Conservation (phyloP, 257 asterid genomes). For the Nicotiana obtusifolia region DNA sequence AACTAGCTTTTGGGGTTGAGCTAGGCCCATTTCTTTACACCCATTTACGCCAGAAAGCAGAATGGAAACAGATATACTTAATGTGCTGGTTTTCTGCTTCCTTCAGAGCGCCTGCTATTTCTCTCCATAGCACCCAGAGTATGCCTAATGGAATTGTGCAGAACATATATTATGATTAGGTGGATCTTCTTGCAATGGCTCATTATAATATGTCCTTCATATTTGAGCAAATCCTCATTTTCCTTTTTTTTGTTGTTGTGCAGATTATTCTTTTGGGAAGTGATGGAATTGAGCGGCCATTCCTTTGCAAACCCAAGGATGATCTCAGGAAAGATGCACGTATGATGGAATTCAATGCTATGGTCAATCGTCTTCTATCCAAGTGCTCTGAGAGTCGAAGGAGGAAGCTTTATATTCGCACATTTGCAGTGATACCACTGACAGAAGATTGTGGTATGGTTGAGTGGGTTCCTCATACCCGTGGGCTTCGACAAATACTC, state of each 20-base stretch:
- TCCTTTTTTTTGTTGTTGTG: neutral
- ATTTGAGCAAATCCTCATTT: neutral
- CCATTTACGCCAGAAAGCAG: neutral
- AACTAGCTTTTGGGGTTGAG: too few species aligned
- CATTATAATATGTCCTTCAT: neutral
- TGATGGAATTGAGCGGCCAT: constrained; percentile 79
- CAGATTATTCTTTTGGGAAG: constrained; percentile 88
- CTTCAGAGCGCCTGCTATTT: neutral
- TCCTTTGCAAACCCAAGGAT: constrained; percentile 98
- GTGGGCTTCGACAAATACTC: constrained; percentile 89
- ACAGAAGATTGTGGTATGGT: constrained; percentile 99
- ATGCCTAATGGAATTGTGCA: neutral
- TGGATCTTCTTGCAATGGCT: constrained; percentile 7
- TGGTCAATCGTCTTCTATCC: constrained; percentile 84
- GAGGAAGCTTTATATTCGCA: constrained; percentile 92
- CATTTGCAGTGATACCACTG: constrained; percentile 92
- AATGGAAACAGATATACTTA: neutral
- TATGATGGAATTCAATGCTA: constrained; percentile 98
- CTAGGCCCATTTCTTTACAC: too few species aligned
- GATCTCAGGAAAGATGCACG: constrained; percentile 98
- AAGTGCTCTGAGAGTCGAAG: constrained; percentile 92
- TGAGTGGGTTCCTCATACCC: constrained; percentile 99
- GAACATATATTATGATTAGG: neutral
- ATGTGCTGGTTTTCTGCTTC: neutral
- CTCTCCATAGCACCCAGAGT: neutral